These are phyloP conservation scores for Entonaema liquescens DNA, from an alignment of 495 filamentous ascomycete species.

Conservation along the genomic window DNA sequence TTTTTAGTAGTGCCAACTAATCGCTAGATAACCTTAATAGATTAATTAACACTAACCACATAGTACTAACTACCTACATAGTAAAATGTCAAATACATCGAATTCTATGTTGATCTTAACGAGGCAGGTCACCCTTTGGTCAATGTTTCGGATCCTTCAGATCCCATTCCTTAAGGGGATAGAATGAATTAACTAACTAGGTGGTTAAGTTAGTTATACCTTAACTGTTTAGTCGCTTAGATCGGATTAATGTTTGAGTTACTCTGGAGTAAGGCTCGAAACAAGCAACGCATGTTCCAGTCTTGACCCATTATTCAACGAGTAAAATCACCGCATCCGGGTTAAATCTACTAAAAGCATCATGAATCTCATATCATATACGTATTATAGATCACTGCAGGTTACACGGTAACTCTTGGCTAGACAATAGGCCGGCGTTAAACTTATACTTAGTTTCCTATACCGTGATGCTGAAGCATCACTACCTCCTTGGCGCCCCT, in stretches of 20 bases:
- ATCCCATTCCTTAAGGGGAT: constrained; percentile 14
- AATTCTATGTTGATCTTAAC: neutral
- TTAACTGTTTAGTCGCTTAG: too few relatives aligned
- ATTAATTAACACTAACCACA: too few relatives aligned
- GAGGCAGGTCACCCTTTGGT: constrained; percentile 1
- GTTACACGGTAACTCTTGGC: constrained; percentile 2
- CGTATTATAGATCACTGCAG: constrained; percentile 1
- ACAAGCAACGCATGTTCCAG: neutral
- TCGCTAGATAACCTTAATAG: neutral
- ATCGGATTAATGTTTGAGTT: neutral
- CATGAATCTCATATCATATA: neutral
- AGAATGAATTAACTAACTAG: too few relatives aligned
- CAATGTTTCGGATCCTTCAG: constrained; percentile 19
- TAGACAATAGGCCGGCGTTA: constrained; percentile 25
- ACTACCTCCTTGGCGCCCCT: constrained; percentile 32
- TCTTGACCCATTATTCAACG: neutral
- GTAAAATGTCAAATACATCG: neutral
- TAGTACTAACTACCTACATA: too few relatives aligned
- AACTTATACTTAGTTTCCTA: constrained; percentile 8
- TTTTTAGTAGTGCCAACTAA: neutral
- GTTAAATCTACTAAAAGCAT: neutral
- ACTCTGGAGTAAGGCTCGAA: neutral
- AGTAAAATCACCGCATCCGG: neutral
- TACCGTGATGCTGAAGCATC: constrained; percentile 14
- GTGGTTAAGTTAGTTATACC: too few relatives aligned